Conservation (phyloP, 75 land plant species). For the Selaginella tamariscina region DNA sequence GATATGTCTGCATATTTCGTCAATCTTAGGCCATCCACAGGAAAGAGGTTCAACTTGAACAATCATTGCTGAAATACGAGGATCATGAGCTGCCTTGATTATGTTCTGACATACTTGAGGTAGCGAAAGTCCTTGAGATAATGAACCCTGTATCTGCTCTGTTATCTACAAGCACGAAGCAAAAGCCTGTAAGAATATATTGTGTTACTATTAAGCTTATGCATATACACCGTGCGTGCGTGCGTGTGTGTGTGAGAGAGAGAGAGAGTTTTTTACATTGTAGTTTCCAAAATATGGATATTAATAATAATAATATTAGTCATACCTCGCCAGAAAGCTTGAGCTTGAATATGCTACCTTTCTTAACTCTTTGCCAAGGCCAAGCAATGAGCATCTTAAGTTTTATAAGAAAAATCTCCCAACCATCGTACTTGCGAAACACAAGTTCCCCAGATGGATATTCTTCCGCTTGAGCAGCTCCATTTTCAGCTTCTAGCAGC, state of each 20-base stretch:
- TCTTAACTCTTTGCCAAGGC: conserved; percentile 84
- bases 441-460: conserved; percentile 72
- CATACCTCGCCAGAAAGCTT: conserved; percentile 70
- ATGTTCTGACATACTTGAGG: conserved; percentile 89
- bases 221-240: no score
- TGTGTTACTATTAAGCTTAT: no score
- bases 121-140: conserved; percentile 62
- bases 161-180: conserved; percentile 41
- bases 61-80: conserved; percentile 67
- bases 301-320: no score
- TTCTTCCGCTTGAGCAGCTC: conserved; percentile 14
- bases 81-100: conserved; percentile 85
- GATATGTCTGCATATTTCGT: conserved; percentile 79
- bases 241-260: no score
- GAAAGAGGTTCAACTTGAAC: conserved; percentile 69
- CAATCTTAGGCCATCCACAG: conserved; percentile 95
- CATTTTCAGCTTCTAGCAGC: conserved; percentile 26
- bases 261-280: no score
- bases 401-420: conserved; percentile 45
- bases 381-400: conserved; percentile 57
- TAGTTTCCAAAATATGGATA: no score
- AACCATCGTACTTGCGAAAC: conserved; percentile 33
- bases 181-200: no score
- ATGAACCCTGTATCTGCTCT: conserved; percentile 72
- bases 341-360: conserved; percentile 69